phyloP scores from a whole-genome alignment of 1,284 basidiomycete genomes.

The Sporisorium reilianum region DNA sequence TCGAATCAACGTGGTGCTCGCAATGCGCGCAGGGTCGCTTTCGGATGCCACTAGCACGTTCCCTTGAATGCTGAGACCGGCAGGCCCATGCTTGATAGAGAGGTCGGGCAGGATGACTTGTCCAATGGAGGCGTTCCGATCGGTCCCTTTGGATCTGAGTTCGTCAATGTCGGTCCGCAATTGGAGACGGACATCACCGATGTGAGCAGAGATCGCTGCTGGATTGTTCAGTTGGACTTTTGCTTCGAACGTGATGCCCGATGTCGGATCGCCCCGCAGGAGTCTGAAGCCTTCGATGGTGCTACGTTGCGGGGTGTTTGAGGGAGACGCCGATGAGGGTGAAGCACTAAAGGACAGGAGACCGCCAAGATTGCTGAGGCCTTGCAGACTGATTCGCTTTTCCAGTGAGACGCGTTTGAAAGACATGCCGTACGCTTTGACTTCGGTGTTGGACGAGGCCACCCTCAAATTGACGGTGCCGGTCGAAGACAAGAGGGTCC shows the following conservation, averaged over 20 bases:
- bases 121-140: conserved; percentile 34
- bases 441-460: conserved; percentile 30
- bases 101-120: conserved; percentile 32
- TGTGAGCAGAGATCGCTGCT: conserved; percentile 24
- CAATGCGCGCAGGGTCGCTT: conserved; percentile 19
- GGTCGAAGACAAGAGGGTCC: conserved; percentile 20
- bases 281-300: conserved; percentile 45
- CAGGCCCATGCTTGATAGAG: conserved; percentile 27
- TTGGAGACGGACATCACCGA: conserved; percentile 31
- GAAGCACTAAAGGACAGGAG: conserved; percentile 28
- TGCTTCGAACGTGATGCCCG: conserved; percentile 50
- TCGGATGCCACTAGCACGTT: conserved; percentile 19
- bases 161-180: conserved; percentile 42
- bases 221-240: conserved; percentile 44
- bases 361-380: conserved; percentile 48
- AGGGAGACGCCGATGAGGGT: not conserved
- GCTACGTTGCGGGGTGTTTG: conserved; percentile 10
- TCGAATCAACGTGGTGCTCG: conserved; percentile 37
- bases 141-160: conserved; percentile 14
- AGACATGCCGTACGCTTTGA: conserved; percentile 58
- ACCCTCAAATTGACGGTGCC: conserved; percentile 19
- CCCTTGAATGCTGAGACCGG: conserved; percentile 15
- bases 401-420: conserved; percentile 50
- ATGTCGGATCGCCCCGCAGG: conserved; percentile 35
- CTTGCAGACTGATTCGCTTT: conserved; percentile 45